Conservation (phyloP, 2,329 filamentous ascomycete genomes). For the Colletotrichum tabaci region DNA sequence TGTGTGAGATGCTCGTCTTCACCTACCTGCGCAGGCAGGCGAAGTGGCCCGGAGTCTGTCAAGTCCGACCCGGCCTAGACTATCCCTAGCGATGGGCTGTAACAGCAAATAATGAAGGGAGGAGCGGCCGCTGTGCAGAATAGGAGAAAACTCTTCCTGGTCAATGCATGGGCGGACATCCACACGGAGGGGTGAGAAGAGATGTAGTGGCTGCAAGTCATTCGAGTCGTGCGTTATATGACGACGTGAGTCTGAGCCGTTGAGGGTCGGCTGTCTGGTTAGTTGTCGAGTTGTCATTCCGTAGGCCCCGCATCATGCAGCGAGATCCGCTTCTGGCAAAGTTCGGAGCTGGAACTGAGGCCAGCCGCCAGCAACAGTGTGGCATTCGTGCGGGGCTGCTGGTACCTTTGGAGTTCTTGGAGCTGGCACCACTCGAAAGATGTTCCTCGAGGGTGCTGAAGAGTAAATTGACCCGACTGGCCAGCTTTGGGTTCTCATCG, state of each 20-base stretch:
- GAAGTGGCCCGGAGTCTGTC: background rate
- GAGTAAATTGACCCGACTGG: constrained; percentile 34
- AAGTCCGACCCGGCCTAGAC: background rate
- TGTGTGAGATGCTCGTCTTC: background rate
- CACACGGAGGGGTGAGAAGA: constrained; percentile 25
- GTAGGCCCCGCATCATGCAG: constrained; percentile 34
- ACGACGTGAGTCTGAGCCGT: constrained; percentile 32
- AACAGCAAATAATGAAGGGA: constrained; percentile 17
- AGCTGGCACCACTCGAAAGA: constrained; percentile 10
- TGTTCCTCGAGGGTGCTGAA: constrained; percentile 31
- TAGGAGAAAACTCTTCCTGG: constrained; percentile 19
- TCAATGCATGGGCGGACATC: constrained; percentile 26
- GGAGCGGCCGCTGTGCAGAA: constrained; percentile 27
- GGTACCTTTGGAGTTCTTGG: constrained; percentile 25
- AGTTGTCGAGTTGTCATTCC: constrained; percentile 16
- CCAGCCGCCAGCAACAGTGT: constrained; percentile 34
- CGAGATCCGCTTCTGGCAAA: constrained; percentile 33
- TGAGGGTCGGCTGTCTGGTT: constrained; percentile 12
- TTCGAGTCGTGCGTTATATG: constrained; percentile 36
- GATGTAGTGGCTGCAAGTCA: constrained; percentile 41
- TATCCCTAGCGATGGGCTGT: background rate
- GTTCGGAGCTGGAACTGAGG: constrained; percentile 33
- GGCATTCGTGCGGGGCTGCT: constrained; percentile 31
- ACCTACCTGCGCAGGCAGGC: constrained; percentile 23
- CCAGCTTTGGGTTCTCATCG: constrained; percentile 31